Percentiles rank a stretch among this genome's conserved stretches.
These are phyloP conservation scores for Paulownia fortunei DNA, from an alignment of 257 asterid species.

Conservation along the genomic window DNA sequence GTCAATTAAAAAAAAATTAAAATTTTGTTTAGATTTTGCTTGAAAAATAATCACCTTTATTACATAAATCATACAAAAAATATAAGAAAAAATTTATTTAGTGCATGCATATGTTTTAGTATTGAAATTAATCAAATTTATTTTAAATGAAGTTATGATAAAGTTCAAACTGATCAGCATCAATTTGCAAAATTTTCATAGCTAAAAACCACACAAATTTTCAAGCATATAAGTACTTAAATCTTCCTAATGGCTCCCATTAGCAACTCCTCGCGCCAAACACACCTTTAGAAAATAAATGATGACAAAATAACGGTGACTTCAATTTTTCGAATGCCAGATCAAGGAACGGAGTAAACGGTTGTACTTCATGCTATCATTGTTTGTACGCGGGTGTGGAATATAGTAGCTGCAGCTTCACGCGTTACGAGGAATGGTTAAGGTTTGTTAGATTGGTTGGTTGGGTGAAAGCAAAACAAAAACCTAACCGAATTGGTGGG, in stretches of 20 bases:
- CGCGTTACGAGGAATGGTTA: constrained; percentile 30
- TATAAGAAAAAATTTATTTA: too few species aligned
- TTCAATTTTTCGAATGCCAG: background rate
- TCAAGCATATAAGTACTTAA: background rate
- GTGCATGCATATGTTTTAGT: too few species aligned
- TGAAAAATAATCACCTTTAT: too few species aligned
- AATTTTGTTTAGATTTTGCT: too few species aligned
- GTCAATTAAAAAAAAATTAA: too few species aligned
- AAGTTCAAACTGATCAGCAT: too few species aligned
- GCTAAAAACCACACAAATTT: too few species aligned
- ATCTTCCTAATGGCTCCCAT: background rate
- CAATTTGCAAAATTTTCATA: too few species aligned
- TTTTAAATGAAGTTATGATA: too few species aligned
- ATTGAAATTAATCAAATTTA: too few species aligned
- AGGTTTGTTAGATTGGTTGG: constrained; percentile 16
- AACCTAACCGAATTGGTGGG: constrained; percentile 38
- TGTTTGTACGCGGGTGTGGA: constrained; percentile 16
- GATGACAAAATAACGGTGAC: background rate
- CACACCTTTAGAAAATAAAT: constrained; percentile 6
- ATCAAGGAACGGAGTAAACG: background rate
- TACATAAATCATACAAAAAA: too few species aligned
- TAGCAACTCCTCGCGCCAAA: background rate
- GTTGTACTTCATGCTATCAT: constrained; percentile 18
- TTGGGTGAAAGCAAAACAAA: background rate
- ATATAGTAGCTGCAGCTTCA: constrained; percentile 17